Conservation (phyloP, 352 stramenopile species). For the Globisporangium barbulae region DNA sequence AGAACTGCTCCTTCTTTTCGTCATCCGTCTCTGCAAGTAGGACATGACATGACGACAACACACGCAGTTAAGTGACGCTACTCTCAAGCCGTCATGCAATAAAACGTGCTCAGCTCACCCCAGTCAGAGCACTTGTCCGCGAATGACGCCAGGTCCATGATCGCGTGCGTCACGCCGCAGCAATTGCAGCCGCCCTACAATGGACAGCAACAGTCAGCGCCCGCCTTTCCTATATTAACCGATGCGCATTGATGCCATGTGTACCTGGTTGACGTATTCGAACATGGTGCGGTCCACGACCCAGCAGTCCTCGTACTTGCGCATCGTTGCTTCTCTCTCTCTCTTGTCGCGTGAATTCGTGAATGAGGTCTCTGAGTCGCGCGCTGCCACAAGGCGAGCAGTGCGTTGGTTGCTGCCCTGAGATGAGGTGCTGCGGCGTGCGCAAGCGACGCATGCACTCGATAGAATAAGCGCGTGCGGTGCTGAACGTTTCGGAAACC, state of each 20-base stretch:
- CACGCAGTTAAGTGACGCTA: no score
- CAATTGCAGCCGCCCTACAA: conserved; percentile 86
- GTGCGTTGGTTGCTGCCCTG: neutral
- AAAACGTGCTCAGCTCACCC: conserved; percentile 26
- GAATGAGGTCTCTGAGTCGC: neutral
- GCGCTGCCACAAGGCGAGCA: no score
- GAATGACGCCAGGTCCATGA: conserved; percentile 81
- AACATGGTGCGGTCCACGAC: conserved; percentile 95
- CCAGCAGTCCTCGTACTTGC: conserved; percentile 78
- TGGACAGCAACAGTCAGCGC: neutral
- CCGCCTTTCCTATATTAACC: neutral
- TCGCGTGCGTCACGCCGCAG: conserved; percentile 86
- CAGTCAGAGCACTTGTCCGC: conserved; percentile 90
- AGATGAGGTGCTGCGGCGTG: neutral
- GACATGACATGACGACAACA: neutral
- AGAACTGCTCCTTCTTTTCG: conserved; percentile 86
- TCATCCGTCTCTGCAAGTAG: conserved; percentile 84
- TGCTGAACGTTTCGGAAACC: neutral
- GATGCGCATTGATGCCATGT: neutral
- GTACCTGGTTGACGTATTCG: conserved; percentile 89
- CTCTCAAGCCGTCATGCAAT: neutral
- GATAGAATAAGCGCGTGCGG: neutral
- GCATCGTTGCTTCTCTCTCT: conserved; percentile 28
- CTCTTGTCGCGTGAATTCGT: neutral
- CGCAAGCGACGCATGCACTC: neutral